Evolutionary conservation across 352 stramenopile genomes (phyloP).

Genomic region (Pythium rishiriense): DNA sequence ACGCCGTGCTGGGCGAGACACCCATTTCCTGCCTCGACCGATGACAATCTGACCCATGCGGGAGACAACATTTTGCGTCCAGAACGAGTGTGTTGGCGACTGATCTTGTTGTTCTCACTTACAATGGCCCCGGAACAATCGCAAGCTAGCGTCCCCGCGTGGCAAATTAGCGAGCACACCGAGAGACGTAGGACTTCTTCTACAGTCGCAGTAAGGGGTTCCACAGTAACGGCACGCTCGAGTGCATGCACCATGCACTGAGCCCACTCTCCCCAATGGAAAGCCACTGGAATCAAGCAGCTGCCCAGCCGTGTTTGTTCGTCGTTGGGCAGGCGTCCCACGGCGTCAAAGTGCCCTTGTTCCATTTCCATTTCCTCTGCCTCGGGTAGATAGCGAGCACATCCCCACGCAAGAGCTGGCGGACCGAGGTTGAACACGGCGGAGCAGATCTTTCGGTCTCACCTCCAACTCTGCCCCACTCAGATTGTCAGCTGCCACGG

Average conservation of each 20-base stretch:
- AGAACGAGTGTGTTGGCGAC: too few relatives aligned
- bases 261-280: too few relatives aligned
- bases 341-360: neutral
- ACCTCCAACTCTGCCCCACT: neutral
- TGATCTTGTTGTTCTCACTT: too few relatives aligned
- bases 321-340: neutral
- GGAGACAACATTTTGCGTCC: too few relatives aligned
- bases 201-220: too few relatives aligned
- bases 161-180: too few relatives aligned
- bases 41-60: neutral
- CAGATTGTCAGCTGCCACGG: neutral
- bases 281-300: neutral
- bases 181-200: too few relatives aligned
- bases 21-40: constrained; percentile 8
- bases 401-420: neutral
- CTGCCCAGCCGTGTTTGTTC: neutral
- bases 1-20: constrained; percentile 6
- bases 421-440: neutral
- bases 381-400: neutral
- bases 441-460: neutral
- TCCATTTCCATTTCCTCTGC: neutral
- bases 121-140: too few relatives aligned
- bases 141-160: too few relatives aligned
- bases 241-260: too few relatives aligned
- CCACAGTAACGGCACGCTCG: too few relatives aligned